Conservation (phyloP, 352 stramenopile species). For the Pythium utonaiense region DNA sequence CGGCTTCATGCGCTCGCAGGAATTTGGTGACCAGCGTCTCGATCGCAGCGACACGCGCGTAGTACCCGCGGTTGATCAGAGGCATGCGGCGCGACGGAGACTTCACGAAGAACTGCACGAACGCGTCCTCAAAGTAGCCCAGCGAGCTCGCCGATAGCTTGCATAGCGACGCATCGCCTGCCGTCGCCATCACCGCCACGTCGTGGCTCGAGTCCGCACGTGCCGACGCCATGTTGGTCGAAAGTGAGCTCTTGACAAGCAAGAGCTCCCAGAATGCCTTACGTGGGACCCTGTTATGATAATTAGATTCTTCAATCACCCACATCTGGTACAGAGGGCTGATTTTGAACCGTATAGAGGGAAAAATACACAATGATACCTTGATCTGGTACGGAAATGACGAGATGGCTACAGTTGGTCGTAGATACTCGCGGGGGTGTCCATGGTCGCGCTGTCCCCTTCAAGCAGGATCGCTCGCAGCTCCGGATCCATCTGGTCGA, state of each 20-base stretch:
- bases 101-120: slow-evolving; percentile 83
- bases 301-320: no score
- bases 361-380: neutral
- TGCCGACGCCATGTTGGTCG: slow-evolving; percentile 4
- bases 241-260: neutral
- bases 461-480: slow-evolving; percentile 29
- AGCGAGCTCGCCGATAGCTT: slow-evolving; percentile 77
- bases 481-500: slow-evolving; percentile 36
- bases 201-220: slow-evolving; percentile 38
- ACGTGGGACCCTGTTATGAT: no score
- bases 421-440: slow-evolving; percentile 22
- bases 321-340: neutral
- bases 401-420: slow-evolving; percentile 19
- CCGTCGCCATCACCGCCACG: slow-evolving; percentile 74
- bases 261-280: neutral
- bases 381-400: neutral
- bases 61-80: slow-evolving; percentile 89
- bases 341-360: neutral
- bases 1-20: slow-evolving; percentile 23
- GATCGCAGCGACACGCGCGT: slow-evolving; percentile 71
- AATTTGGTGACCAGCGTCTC: slow-evolving; percentile 72
- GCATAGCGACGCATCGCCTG: slow-evolving; percentile 77
- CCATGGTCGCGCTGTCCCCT: slow-evolving; percentile 8
- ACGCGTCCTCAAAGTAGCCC: slow-evolving; percentile 79
- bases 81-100: slow-evolving; percentile 78